phyloP scores from a whole-genome alignment of 805 yeast genomes.

The Yamadazyma ubonensis region DNA sequence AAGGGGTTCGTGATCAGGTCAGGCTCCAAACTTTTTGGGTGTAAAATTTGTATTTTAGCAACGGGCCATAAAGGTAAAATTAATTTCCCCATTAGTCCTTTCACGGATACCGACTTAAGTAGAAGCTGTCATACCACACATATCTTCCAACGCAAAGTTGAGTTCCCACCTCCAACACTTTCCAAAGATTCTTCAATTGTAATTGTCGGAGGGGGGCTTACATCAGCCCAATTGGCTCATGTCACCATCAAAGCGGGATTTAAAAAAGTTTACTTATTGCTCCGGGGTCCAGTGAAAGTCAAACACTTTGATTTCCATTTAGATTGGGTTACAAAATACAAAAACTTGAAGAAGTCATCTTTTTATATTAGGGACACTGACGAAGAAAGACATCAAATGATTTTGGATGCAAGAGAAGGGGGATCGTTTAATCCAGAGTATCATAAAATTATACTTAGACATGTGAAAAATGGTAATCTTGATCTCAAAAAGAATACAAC shows the following conservation, averaged over 20 bases:
- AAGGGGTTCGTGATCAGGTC: slow-evolving; percentile 36
- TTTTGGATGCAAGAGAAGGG: slow-evolving; percentile 43
- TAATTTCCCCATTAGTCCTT: slow-evolving; percentile 30
- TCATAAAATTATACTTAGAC: slow-evolving; percentile 29
- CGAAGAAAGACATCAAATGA: slow-evolving; percentile 40
- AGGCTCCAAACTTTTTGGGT: slow-evolving; percentile 31
- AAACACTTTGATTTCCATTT: slow-evolving; percentile 49
- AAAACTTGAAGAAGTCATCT: slow-evolving; percentile 43
- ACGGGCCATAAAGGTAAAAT: slow-evolving; percentile 37
- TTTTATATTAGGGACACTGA: slow-evolving; percentile 44
- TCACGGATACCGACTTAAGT: slow-evolving; percentile 20
- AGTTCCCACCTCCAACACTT: slow-evolving; percentile 23
- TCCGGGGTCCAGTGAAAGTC: slow-evolving; percentile 39
- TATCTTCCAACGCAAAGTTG: slow-evolving; percentile 25
- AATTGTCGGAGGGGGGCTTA: slow-evolving; percentile 47
- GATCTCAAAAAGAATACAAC: slow-evolving; percentile 28
- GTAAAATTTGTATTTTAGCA: slow-evolving; percentile 34
- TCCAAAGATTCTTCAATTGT: slow-evolving; percentile 18
- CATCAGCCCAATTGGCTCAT: slow-evolving; percentile 47
- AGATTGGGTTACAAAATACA: slow-evolving; percentile 51
- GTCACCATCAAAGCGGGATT: slow-evolving; percentile 32
- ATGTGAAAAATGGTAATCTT: slow-evolving; percentile 30
- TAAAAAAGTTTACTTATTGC: slow-evolving; percentile 29
- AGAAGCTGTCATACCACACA: slow-evolving; percentile 36
- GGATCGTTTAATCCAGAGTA: slow-evolving; percentile 49